Conservation (phyloP, 106 monocot genomes). For the Apostasia ramifera region DNA sequence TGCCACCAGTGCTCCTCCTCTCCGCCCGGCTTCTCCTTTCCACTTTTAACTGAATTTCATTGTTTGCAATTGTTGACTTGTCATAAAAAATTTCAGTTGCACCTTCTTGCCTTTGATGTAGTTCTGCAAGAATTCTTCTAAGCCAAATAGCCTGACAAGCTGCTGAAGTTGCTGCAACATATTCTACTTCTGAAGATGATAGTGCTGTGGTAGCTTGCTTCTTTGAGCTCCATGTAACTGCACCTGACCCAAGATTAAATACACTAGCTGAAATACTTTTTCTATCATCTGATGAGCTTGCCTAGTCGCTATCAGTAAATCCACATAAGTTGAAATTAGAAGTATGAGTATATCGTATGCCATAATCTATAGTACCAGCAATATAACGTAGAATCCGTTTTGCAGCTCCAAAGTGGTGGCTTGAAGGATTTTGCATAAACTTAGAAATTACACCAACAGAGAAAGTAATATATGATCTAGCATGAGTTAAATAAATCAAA, state of each 20-base stretch:
- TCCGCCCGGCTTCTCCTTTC: too few relatives aligned
- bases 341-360: background rate
- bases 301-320: background rate
- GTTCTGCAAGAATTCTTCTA: background rate
- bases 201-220: background rate
- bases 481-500: conserved; percentile 19
- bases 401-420: conserved; percentile 2
- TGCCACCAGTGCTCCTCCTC: too few relatives aligned
- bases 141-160: conserved; percentile 8
- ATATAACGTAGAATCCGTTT: conserved; percentile 11
- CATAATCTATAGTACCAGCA: background rate
- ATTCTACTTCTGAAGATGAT: conserved; percentile 2
- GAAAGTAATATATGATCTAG: conserved; percentile 11
- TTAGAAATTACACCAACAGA: conserved; percentile 15
- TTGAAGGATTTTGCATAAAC: conserved; percentile 9
- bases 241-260: background rate
- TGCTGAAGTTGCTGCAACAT: background rate
- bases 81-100: background rate
- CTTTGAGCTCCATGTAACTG: conserved; percentile 1
- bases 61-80: conserved; percentile 1
- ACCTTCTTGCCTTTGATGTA: background rate
- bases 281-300: too few relatives aligned
- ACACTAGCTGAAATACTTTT: too few relatives aligned
- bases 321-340: background rate
- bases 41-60: too few relatives aligned